Base-by-base conservation (phyloP, 1,139 yeast species). In the Blastobotrys indianensis region DNA sequence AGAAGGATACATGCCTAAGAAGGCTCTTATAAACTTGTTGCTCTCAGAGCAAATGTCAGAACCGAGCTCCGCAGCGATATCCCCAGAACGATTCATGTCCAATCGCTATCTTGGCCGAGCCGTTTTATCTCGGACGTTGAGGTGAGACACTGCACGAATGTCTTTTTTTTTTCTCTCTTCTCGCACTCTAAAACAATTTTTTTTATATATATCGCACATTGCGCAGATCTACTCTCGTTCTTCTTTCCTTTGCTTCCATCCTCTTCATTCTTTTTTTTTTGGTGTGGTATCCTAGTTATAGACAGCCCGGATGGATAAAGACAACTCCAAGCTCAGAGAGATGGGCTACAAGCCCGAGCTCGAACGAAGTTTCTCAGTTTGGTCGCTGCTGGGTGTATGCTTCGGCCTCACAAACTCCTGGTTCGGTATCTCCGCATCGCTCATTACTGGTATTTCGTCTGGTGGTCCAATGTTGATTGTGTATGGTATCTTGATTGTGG, bases 401-500 rank as follows among this genome's bases (percentile, higher is more conserved):
- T 63, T 67, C 38, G 63, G 65, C 32, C 61, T 65, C 32, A 57
- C 67, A 42, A 65, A 69, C 10, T 65, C 69, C 37, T 61, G 68
- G 59, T 61, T 68, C n/a, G 70, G 69, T 16, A 58, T 68, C 40
- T 62, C 64, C 25, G 64, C 64, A 39, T 60, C 68, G 10, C 49
- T 65, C 37, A 48, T 44, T 13, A 51, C 52, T 9, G 56, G 55
- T 3, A 52, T 69, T 42, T 51, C 61, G 17, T 63, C 66, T 25
- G 65, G 66, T 13, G 71, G 70, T 31, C 68, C 72, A 7, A 62
- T 63, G 6, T 56, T 82, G 4, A 70, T 79, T 20, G 75, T 80
- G 15, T 82, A 87, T 86, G 85, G 87, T 45, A 83, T 87, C 86
- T 71, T 81, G 47, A 77, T 79, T 53, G 75, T 79, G 44, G 75